Evolutionary conservation across 345 rosid genomes (phyloP).

Genomic region (Microcos paniculata): DNA sequence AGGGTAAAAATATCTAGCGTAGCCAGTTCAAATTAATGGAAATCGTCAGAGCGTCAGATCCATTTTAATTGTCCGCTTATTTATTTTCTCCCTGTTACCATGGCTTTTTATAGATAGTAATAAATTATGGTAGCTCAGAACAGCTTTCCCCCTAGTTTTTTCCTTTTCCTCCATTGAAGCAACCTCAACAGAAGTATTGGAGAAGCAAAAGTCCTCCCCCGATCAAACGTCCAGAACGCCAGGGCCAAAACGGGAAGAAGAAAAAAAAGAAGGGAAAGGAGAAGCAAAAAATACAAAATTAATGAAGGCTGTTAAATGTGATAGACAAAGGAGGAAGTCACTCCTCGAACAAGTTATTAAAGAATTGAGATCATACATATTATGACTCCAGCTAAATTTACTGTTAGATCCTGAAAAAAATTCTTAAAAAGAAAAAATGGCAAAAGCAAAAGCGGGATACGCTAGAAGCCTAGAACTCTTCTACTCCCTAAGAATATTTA

Average conservation of each 20-base stretch:
- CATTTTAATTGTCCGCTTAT: neutral
- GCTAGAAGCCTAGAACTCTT: too few relatives aligned
- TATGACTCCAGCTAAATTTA: neutral
- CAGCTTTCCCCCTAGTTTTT: neutral
- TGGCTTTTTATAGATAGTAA: neutral
- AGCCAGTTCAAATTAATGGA: neutral
- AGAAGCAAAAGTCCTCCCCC: too few relatives aligned
- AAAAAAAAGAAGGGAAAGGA: neutral
- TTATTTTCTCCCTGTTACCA: neutral
- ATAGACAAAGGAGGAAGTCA: neutral
- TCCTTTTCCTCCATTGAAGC: neutral
- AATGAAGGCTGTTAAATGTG: neutral
- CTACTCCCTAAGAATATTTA: too few relatives aligned
- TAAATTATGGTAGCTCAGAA: neutral
- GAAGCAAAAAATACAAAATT: neutral
- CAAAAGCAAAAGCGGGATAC: neutral
- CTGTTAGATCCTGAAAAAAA: neutral
- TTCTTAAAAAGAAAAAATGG: slow-evolving; percentile 16
- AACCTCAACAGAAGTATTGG: neutral
- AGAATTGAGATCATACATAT: neutral
- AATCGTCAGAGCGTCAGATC: neutral
- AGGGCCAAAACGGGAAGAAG: too few relatives aligned
- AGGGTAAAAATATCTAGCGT: neutral
- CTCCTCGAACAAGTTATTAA: neutral
- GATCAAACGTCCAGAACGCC: too few relatives aligned